Evolutionary conservation across 2,329 filamentous ascomycete species (phyloP).

Genomic region (Cladosporium sp.): DNA sequence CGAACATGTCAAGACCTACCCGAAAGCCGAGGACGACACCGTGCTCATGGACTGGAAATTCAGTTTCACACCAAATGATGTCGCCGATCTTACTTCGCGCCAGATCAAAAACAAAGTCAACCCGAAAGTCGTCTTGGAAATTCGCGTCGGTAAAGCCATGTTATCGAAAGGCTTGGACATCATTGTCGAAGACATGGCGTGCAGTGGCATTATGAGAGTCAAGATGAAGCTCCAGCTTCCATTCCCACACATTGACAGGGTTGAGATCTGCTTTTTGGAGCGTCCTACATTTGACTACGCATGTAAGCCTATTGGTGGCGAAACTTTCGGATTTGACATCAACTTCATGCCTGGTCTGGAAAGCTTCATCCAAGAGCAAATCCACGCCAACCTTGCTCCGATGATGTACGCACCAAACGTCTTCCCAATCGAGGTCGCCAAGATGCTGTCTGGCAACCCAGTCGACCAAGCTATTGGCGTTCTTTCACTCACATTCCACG

Average conservation of each 20-base stretch:
- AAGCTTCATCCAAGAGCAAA: constrained; percentile 90
- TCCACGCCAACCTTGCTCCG: constrained; percentile 86
- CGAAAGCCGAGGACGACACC: constrained; percentile 89
- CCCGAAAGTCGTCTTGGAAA: constrained; percentile 92
- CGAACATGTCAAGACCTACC: constrained; percentile 98
- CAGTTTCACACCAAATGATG: constrained; percentile 96
- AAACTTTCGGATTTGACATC: constrained; percentile 95
- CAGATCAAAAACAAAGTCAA: constrained; percentile 96
- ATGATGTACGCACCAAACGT: constrained; percentile 99
- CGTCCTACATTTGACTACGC: constrained; percentile 91
- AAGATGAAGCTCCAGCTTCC: constrained; percentile 97
- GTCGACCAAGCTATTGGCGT: constrained; percentile 97
- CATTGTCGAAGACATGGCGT: constrained; percentile 97
- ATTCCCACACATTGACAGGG: constrained; percentile 90
- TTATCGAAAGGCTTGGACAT: constrained; percentile 96
- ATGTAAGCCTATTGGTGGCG: constrained; percentile 94
- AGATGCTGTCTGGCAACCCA: constrained; percentile 91
- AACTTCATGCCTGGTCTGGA: constrained; percentile 97
- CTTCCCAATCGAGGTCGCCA: constrained; percentile 97
- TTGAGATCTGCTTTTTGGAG: constrained; percentile 93
- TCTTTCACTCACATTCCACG: constrained; percentile 85
- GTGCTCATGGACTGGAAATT: constrained; percentile 99
- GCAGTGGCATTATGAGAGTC: constrained; percentile 90
- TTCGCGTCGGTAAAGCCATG: constrained; percentile 91
- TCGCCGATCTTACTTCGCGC: constrained; percentile 81